Conservation (phyloP, 768 basidiomycete genomes). For the Suillus subalutaceus region DNA sequence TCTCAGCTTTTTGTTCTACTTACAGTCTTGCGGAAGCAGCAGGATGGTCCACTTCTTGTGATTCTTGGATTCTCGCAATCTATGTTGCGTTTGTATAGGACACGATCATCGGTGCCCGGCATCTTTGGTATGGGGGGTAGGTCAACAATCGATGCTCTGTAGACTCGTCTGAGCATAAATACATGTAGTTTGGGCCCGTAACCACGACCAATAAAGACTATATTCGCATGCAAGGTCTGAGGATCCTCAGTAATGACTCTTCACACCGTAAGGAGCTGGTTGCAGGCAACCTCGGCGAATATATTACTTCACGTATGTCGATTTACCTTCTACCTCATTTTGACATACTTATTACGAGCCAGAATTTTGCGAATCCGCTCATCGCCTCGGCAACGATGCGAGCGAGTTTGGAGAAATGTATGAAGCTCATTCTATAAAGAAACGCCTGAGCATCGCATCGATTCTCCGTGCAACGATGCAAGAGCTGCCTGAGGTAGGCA, state of each 20-base stretch:
- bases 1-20: constrained; percentile 66
- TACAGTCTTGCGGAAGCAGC: constrained; percentile 58
- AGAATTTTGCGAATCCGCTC: constrained; percentile 35
- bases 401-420: constrained; percentile 35
- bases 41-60: constrained; percentile 62
- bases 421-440: constrained; percentile 32
- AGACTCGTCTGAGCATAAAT: neutral
- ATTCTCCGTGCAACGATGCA: constrained; percentile 55
- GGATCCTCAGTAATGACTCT: constrained; percentile 50
- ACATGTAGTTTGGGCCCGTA: constrained; percentile 64
- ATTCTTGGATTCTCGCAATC: constrained; percentile 56
- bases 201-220: constrained; percentile 69
- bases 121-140: constrained; percentile 29
- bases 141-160: constrained; percentile 2
- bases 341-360: constrained; percentile 1
- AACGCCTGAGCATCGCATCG: constrained; percentile 33
- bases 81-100: constrained; percentile 42
- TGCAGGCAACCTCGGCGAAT: constrained; percentile 60
- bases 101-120: constrained; percentile 16
- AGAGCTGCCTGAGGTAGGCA: constrained; percentile 60
- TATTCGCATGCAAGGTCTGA: constrained; percentile 65
- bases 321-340: neutral
- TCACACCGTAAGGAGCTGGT: constrained; percentile 74
- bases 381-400: constrained; percentile 42
- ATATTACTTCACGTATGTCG: constrained; percentile 54